A percentile compares a stretch with the other conserved stretches of the same genome.
Conservation (phyloP, 2,329 filamentous ascomycete genomes). For the Epichloe gansuensis region DNA sequence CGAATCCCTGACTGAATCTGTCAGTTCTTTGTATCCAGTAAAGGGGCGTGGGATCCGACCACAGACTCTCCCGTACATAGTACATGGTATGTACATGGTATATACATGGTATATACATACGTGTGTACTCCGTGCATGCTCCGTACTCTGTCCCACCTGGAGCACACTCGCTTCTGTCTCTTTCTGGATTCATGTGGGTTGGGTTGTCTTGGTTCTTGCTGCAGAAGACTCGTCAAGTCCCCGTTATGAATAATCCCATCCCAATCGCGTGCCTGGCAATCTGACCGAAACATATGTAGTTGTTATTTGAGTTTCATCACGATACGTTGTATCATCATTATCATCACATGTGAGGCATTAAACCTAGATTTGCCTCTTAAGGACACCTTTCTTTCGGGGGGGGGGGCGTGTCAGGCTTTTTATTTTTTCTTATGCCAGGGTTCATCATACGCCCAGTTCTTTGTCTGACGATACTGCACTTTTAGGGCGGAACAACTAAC, state of each 20-base stretch:
- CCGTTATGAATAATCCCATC: background rate
- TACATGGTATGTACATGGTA: too few species aligned
- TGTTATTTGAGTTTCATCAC: conserved; percentile 3
- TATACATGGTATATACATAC: too few species aligned
- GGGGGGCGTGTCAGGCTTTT: too few species aligned
- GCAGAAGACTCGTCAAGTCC: background rate
- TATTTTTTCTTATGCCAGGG: too few species aligned
- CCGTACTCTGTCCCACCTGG: background rate
- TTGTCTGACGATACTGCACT: background rate
- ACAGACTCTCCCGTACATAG: too few species aligned
- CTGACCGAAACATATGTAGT: background rate
- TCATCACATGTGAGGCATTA: conserved; percentile 6
- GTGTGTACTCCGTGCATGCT: too few species aligned
- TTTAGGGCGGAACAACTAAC: background rate
- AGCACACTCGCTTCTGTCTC: background rate
- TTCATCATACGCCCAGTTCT: too few species aligned
- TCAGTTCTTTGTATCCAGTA: background rate
- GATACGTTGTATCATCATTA: background rate
- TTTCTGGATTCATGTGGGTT: background rate
- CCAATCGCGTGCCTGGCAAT: background rate
- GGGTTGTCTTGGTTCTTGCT: background rate
- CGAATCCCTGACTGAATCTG: background rate
- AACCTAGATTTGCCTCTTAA: background rate
- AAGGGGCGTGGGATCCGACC: background rate
- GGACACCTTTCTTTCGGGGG: too few species aligned